Base-by-base conservation (phyloP, 2,329 filamentous ascomycete species). In the Curvularia eragrostidis region DNA sequence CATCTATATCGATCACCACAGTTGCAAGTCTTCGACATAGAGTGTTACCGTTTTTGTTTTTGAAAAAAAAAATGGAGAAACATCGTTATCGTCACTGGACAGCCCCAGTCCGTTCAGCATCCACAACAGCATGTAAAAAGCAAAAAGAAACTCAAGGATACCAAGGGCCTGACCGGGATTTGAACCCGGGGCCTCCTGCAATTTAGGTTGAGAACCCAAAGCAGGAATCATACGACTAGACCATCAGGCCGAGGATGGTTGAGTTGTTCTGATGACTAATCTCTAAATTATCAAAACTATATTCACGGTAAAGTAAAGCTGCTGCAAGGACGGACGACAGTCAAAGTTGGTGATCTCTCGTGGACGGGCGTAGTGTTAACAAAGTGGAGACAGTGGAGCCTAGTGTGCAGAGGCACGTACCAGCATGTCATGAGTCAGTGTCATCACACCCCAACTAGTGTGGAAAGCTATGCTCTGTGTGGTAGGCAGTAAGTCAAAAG, bases 161-260 rank as follows among this genome's bases (percentile, higher is more conserved):
- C 21, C 32, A 36, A 3, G 57, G 57, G 57, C 57, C 50, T 48
- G 56, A 59, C 57, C 49, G 57, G 53, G 57, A 59, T 48, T 59
- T 56, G 57, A 54, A 58, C 56, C 66, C 68, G 66, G 68, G 68
- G 60, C 66, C 68, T 70, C 64, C 65, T 65, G 68, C 69, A 50
- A 52, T 58, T 24, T 36, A 44, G 50, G 30, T 42, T n/a, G 44
- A 43, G 36, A 42, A 57, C 63, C 62, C 68, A 68, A 71, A 70
- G 67, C 67, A 63, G 65, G 64, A 70, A 70, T 71, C 67, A 70
- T 71, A 62, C 68, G 57, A 69, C 67, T 69, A 71, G 68, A 71
- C 68, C 68, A 46, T 46, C 28, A 30, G 28, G 43, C 43, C 43
- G 43, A 18, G 26, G 43, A 19, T 30, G 43, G n/a, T 46, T 30